phyloP scores from a whole-genome alignment of 768 basidiomycete genomes.

The Pleurotus tuoliensis region DNA sequence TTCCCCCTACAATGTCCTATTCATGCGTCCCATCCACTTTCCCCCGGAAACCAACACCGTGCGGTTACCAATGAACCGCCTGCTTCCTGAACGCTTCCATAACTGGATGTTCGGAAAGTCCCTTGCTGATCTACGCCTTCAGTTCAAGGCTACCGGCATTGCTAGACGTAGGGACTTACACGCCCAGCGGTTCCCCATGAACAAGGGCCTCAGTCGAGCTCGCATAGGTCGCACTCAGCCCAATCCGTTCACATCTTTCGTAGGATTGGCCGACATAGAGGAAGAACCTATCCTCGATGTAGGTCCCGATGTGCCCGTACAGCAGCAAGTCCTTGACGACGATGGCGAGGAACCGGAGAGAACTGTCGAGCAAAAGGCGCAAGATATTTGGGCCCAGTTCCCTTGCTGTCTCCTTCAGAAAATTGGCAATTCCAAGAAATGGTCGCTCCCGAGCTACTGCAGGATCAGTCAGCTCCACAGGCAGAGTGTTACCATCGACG shows the following conservation, averaged over 20 bases:
- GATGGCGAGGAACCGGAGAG: neutral
- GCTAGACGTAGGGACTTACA: neutral
- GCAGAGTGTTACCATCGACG: neutral
- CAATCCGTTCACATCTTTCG: neutral
- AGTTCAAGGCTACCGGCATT: neutral
- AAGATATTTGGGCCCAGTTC: neutral
- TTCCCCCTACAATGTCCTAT: neutral
- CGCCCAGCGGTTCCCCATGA: neutral
- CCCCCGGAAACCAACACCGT: neutral
- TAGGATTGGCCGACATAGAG: neutral
- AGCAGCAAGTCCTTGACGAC: neutral
- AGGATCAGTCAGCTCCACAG: neutral
- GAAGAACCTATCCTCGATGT: neutral
- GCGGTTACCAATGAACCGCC: neutral
- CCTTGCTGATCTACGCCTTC: neutral
- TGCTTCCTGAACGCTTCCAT: neutral
- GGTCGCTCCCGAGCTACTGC: neutral
- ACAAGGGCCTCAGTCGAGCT: neutral
- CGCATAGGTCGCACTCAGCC: neutral
- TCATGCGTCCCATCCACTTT: neutral
- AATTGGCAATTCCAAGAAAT: neutral
- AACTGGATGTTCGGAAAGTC: neutral
- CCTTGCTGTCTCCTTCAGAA: neutral
- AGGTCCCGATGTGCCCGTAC: neutral
- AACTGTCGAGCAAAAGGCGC: neutral